These are phyloP conservation scores for Pestalotiopsis sp. DNA, from an alignment of 2,329 filamentous ascomycete species.

Conservation along the genomic window DNA sequence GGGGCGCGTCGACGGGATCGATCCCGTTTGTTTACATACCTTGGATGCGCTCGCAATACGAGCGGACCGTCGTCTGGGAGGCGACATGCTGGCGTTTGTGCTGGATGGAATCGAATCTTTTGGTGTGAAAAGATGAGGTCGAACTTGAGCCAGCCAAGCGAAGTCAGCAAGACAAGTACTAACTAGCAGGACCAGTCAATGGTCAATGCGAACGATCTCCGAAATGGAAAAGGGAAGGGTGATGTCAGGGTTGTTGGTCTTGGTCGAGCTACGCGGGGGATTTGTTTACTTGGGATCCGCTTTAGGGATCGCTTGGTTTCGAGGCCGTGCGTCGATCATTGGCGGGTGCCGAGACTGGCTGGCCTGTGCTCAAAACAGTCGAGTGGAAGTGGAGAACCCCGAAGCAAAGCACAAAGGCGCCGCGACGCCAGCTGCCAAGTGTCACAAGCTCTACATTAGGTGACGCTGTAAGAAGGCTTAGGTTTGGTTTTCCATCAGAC, in stretches of 20 bases:
- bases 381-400: neutral
- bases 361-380: neutral
- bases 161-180: neutral
- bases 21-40: slow-evolving; percentile 33
- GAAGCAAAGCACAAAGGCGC: neutral
- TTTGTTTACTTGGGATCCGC: slow-evolving; percentile 11
- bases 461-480: neutral
- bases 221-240: slow-evolving; percentile 2
- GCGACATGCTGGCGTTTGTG: slow-evolving; percentile 31
- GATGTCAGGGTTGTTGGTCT: slow-evolving; percentile 9
- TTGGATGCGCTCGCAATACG: slow-evolving; percentile 43
- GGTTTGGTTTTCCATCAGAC: neutral
- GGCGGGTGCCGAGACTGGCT: neutral
- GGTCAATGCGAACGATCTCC: slow-evolving; percentile 12
- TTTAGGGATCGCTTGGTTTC: slow-evolving; percentile 1
- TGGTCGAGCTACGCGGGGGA: slow-evolving; percentile 9
- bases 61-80: slow-evolving; percentile 41
- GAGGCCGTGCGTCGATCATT: neutral
- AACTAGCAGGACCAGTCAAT: slow-evolving; percentile 12
- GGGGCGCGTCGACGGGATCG: neutral
- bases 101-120: slow-evolving; percentile 2
- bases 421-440: neutral
- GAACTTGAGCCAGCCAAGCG: slow-evolving; percentile 13
- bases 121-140: neutral
- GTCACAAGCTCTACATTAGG: neutral